Conservation (phyloP, 441 rosid genomes). For the Erodium trifolium region DNA sequence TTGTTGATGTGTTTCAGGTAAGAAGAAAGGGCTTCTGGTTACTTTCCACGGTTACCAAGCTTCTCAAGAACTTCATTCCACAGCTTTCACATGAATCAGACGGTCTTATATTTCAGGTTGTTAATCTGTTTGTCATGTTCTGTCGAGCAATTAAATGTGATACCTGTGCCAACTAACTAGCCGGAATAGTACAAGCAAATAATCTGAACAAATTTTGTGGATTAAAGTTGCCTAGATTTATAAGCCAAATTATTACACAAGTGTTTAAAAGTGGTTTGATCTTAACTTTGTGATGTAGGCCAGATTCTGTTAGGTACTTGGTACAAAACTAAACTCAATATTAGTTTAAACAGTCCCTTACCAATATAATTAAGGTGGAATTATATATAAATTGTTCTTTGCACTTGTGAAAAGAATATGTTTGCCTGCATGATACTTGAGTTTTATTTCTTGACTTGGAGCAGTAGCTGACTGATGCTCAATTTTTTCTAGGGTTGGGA, state of each 20-base stretch:
- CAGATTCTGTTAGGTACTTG: neutral
- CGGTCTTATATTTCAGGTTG: conserved; percentile 96
- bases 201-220: neutral
- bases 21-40: conserved; percentile 97
- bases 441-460: neutral
- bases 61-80: conserved; percentile 86
- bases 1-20: conserved; percentile 43
- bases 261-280: too few relatives aligned
- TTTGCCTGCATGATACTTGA: neutral
- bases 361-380: too few relatives aligned
- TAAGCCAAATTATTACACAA: neutral
- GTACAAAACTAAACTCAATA: neutral
- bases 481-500: conserved; percentile 79
- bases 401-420: neutral
- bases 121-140: conserved; percentile 1
- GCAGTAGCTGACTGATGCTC: conserved; percentile 12
- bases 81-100: conserved; percentile 97
- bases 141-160: neutral
- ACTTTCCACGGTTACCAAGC: conserved; percentile 82
- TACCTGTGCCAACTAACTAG: neutral
- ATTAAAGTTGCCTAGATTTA: neutral
- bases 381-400: neutral
- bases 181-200: neutral
- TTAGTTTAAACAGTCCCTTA: neutral
- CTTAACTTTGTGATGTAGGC: too few relatives aligned